Base-by-base conservation (phyloP, 805 yeast species). In the Saccharomycopsis synnaedendra region DNA sequence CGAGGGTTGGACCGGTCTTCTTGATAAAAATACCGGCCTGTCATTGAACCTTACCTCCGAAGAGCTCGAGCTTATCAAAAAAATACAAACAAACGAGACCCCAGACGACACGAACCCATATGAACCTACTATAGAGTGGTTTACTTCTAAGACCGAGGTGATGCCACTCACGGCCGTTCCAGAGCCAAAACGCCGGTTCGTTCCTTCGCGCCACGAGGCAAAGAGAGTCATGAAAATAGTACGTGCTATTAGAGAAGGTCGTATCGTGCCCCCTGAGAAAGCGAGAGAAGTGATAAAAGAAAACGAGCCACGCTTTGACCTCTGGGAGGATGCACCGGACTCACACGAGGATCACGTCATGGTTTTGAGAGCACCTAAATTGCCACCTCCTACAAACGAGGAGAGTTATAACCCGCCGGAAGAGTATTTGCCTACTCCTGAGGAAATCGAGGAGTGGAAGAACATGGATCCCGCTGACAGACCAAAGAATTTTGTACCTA, bases 391-490 rank as follows among this genome's bases (percentile, higher is more conserved):
- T 49, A 86, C 97, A 0, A 79, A 93, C 61, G 98, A 90, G 56
- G 96, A 90, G 68, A 80, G 93, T 58, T 93, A 93, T 65, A 93
- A 93, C 61, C 99, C 99, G 36, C 99, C 99, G 4, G 96, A 75
- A 60, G 99, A 93, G 69, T 93, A 93, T 59, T 67, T 93, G 55
- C 67, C 86, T 52, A 79, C 79, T 9, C 84, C 78, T 43, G 90
- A 87, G 58, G 97, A 90, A 62, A 69, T 67, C 55, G 71, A 79
- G 55, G 69, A 74, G 57, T 85, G 90, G 85, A 76, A 77, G 54
- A 75, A 74, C 41, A 63, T 69, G 37, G 93, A 82, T 39, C 86
- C 88, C 32, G 67, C 71, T 45, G 96, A 88, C 55, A 75, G 96
- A 56, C 93, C 82, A 55, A 70, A 74, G 53, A 81, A 84, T 60